Evolutionary conservation across 2,329 filamentous ascomycete species (phyloP).

Genomic region (Apiospora rasikravindrae): DNA sequence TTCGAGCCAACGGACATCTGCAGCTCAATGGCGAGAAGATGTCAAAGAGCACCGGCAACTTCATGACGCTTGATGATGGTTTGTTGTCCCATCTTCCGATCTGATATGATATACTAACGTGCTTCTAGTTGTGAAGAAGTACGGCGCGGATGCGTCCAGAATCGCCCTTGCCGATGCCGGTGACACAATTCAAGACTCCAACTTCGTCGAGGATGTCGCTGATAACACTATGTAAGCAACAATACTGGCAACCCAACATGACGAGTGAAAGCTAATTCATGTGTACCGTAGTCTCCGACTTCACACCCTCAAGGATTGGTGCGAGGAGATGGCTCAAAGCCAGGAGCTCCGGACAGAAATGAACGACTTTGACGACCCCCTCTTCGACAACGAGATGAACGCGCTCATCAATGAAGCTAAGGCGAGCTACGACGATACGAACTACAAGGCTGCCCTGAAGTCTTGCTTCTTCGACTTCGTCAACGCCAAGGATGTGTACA

Average conservation of each 20-base stretch:
- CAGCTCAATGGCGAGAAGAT: slow-evolving; percentile 98
- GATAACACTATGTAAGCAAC: slow-evolving; percentile 75
- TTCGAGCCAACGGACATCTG: slow-evolving; percentile 91
- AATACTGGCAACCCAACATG: neutral
- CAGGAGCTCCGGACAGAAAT: slow-evolving; percentile 78
- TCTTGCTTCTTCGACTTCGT: slow-evolving; percentile 88
- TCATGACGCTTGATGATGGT: slow-evolving; percentile 81
- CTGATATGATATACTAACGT: neutral
- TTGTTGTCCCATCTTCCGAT: neutral
- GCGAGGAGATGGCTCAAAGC: slow-evolving; percentile 80
- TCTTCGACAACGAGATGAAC: slow-evolving; percentile 96
- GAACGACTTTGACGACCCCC: slow-evolving; percentile 80
- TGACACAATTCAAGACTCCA: slow-evolving; percentile 92
- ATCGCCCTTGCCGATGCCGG: slow-evolving; percentile 94
- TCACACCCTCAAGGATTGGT: slow-evolving; percentile 85
- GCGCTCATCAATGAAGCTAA: slow-evolving; percentile 77
- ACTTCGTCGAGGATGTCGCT: slow-evolving; percentile 95
- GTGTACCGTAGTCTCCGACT: slow-evolving; percentile 64
- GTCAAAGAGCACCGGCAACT: slow-evolving; percentile 97
- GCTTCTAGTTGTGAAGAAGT: slow-evolving; percentile 74
- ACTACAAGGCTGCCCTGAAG: slow-evolving; percentile 88
- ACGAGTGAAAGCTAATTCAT: neutral
- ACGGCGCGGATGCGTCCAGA: slow-evolving; percentile 89
- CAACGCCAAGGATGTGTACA: slow-evolving; percentile 88
- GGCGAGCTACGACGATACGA: slow-evolving; percentile 77